Percentiles rank a stretch among this genome's conserved stretches.
Conservation (phyloP, 305 asterid genomes). For the Fraxinus angustifolia region DNA sequence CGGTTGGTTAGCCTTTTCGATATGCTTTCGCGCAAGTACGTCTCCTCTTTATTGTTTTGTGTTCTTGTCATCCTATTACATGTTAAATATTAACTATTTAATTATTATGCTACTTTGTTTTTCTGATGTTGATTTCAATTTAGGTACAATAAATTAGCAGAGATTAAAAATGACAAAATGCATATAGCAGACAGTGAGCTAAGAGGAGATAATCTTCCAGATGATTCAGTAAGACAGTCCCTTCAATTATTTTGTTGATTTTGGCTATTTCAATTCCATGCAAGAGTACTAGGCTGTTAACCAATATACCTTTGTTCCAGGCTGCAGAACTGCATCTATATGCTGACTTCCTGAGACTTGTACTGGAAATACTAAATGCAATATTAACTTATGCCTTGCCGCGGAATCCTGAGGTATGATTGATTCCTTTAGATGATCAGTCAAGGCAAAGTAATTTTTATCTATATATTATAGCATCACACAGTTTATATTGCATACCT, state of each 20-base stretch:
- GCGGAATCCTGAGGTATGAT: slow-evolving; percentile 83
- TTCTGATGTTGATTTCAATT: slow-evolving; percentile 13
- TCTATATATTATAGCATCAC: background rate
- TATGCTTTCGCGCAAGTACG: slow-evolving; percentile 98
- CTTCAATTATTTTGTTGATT: background rate
- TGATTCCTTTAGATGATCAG: slow-evolving; percentile 13
- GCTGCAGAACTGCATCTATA: slow-evolving; percentile 78
- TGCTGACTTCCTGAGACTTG: slow-evolving; percentile 86
- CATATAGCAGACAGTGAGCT: slow-evolving; percentile 51
- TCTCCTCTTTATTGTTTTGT: slow-evolving; percentile 17
- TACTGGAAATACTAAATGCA: slow-evolving; percentile 84
- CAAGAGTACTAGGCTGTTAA: background rate
- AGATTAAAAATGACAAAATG: slow-evolving; percentile 72
- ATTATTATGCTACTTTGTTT: slow-evolving; percentile 9
- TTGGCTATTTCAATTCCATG: background rate
- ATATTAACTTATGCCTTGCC: slow-evolving; percentile 82
- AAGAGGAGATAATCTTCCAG: slow-evolving; percentile 64
- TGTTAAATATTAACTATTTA: slow-evolving; percentile 12
- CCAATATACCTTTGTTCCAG: slow-evolving; percentile 37
- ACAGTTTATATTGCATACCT: background rate
- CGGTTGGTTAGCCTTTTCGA: slow-evolving; percentile 93
- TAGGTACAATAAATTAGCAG: slow-evolving; percentile 95
- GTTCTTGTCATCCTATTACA: background rate
- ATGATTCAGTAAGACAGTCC: slow-evolving; percentile 54
- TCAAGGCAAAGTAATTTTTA: slow-evolving; percentile 6